Evolutionary conservation across 1,284 basidiomycete genomes (phyloP).

Genomic region (Puccinia brachypodii): DNA sequence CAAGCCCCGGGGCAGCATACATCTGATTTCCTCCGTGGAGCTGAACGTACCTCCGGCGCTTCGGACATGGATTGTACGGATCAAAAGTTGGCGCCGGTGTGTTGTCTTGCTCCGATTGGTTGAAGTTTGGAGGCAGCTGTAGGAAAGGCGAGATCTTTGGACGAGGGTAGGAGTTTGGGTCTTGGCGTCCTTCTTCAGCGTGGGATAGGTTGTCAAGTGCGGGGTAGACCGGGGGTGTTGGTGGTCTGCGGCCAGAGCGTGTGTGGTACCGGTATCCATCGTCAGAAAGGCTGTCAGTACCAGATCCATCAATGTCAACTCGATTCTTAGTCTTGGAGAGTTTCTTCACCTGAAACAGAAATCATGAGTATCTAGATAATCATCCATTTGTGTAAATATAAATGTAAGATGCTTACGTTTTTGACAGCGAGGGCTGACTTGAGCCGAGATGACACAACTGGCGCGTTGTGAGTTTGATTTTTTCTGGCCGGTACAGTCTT

Average conservation of each 20-base stretch:
- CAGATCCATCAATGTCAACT: background rate
- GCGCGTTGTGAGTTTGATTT: background rate
- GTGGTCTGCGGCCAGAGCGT: background rate
- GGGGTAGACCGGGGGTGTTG: too few relatives aligned
- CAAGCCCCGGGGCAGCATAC: constrained; percentile 3
- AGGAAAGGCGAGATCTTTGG: background rate
- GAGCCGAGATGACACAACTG: background rate
- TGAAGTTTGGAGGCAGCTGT: background rate
- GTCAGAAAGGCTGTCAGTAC: background rate
- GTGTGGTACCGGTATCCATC: background rate
- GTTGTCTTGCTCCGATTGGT: background rate
- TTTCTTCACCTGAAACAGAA: background rate
- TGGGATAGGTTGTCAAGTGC: background rate
- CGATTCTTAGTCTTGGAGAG: background rate
- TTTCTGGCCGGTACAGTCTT: background rate
- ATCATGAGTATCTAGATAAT: background rate
- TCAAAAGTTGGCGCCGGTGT: background rate
- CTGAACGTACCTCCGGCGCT: constrained; percentile 16
- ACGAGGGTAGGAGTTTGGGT: background rate
- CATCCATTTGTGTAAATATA: background rate
- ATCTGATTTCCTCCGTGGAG: background rate
- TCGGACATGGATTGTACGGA: background rate
- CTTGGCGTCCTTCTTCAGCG: constrained; percentile 12
- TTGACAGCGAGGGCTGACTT: background rate
- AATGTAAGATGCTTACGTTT: background rate